phyloP scores from a whole-genome alignment of 148 eudicot genomes.

The Persicaria maculosa region DNA sequence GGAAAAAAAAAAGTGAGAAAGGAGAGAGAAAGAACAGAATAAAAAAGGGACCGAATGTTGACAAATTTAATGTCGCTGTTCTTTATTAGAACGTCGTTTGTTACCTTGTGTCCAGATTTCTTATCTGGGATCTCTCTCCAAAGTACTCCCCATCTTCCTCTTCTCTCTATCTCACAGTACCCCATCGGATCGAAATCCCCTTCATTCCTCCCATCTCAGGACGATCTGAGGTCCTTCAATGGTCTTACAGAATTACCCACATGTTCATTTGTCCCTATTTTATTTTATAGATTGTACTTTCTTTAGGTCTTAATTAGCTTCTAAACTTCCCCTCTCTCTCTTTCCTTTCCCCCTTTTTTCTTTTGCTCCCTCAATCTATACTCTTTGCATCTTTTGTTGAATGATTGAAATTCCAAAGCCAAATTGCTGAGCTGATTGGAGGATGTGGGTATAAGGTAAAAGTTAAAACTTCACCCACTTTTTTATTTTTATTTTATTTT shows the following conservation, averaged over 20 bases:
- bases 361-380: not conserved
- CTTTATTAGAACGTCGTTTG: conserved; percentile 68
- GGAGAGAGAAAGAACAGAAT: conserved; percentile 37
- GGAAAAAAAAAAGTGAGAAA: conserved; percentile 6
- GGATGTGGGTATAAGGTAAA: conserved; percentile 89
- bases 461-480: not conserved
- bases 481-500: conserved; percentile 3
- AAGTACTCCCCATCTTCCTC: not conserved
- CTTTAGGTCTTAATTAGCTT: no score
- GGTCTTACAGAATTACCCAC: conserved; percentile 30
- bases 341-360: not conserved
- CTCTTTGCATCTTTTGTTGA: conserved; percentile 28
- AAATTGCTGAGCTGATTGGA: conserved; percentile 27
- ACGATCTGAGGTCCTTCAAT: conserved; percentile 49
- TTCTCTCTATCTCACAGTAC: conserved; percentile 30
- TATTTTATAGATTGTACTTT: not conserved
- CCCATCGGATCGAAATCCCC: conserved; percentile 88
- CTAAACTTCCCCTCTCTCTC: not conserved
- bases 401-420: conserved; percentile 34
- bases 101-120: conserved; percentile 67
- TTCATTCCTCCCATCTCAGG: conserved; percentile 6
- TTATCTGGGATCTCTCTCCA: conserved; percentile 91
- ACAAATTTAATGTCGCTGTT: conserved; percentile 96
- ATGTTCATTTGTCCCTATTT: conserved; percentile 16
- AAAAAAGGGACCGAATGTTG: conserved; percentile 87